A percentile compares a stretch with the other conserved stretches of the same genome.
phyloP scores from a whole-genome alignment of 2,329 filamentous ascomycete species.

The Fusarium sarcochroum region DNA sequence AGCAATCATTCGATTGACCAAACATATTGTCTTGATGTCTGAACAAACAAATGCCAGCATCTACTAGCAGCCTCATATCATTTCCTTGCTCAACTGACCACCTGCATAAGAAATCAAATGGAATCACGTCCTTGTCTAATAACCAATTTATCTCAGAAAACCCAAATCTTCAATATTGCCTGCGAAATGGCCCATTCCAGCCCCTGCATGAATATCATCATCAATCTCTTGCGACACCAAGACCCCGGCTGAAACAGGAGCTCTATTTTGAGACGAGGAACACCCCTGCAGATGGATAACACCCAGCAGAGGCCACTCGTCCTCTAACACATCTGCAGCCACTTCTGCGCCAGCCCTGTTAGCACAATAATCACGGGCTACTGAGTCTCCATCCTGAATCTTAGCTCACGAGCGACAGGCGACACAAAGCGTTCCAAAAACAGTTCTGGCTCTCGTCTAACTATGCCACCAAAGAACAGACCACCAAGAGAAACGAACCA shows the following conservation, averaged over 20 bases:
- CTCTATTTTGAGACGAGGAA: constrained; percentile 28
- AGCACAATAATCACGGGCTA: constrained; percentile 24
- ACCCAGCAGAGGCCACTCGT: constrained; percentile 9
- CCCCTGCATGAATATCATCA: constrained; percentile 36
- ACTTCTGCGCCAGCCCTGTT: constrained; percentile 26
- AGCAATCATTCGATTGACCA: constrained; percentile 9
- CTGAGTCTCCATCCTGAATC: constrained; percentile 22
- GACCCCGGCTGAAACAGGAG: constrained; percentile 39
- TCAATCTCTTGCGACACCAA: constrained; percentile 33
- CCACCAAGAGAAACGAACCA: not conserved
- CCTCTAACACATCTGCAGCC: constrained; percentile 31
- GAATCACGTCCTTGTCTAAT: constrained; percentile 15
- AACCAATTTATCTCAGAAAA: constrained; percentile 34
- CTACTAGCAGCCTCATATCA: not conserved
- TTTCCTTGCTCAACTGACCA: not conserved
- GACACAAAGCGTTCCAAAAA: constrained; percentile 25
- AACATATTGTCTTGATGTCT: not conserved
- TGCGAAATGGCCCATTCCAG: constrained; percentile 1
- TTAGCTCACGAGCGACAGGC: constrained; percentile 7
- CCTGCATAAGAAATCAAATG: constrained; percentile 20
- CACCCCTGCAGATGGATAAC: constrained; percentile 18
- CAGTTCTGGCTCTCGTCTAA: constrained; percentile 6
- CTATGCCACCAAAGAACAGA: not conserved
- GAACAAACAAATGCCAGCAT: not conserved
- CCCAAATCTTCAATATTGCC: not conserved